Percentiles rank a stretch among this genome's conserved stretches.
Conservation (phyloP, 441 rosid species). For the Bruguiera hainesii region DNA sequence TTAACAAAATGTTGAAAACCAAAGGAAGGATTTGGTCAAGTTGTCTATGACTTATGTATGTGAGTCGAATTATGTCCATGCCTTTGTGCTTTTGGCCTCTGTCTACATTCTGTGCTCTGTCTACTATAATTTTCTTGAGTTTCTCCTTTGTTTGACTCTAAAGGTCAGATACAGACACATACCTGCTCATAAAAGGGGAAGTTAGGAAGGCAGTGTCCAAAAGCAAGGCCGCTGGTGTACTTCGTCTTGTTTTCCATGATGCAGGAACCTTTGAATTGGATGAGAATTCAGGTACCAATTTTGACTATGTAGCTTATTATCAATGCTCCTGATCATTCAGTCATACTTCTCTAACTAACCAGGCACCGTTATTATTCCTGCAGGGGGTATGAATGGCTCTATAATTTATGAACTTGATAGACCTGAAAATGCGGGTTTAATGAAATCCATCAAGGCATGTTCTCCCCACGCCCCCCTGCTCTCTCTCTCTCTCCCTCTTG, state of each 20-base stretch:
- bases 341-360: background rate
- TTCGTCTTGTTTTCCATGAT: constrained; percentile 95
- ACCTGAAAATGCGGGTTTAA: constrained; percentile 86
- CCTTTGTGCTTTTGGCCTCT: no score
- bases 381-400: constrained; percentile 96
- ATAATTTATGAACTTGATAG: constrained; percentile 79
- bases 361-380: constrained; percentile 9
- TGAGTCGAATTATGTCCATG: no score
- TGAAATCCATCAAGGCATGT: constrained; percentile 70
- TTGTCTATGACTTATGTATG: no score
- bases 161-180: constrained; percentile 27
- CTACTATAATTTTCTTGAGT: background rate
- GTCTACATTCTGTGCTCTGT: background rate
- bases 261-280: constrained; percentile 78
- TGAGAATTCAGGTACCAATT: constrained; percentile 48
- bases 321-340: background rate
- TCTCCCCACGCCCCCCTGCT: constrained; percentile 8
- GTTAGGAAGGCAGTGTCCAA: constrained; percentile 68
- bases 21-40: no score
- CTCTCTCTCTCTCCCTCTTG: background rate
- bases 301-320: background rate
- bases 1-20: no score
- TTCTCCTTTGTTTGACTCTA: constrained; percentile 17
- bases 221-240: constrained; percentile 89
- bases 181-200: constrained; percentile 44